Evolutionary conservation across 345 rosid species (phyloP).

Genomic region (Heritiera fomes): DNA sequence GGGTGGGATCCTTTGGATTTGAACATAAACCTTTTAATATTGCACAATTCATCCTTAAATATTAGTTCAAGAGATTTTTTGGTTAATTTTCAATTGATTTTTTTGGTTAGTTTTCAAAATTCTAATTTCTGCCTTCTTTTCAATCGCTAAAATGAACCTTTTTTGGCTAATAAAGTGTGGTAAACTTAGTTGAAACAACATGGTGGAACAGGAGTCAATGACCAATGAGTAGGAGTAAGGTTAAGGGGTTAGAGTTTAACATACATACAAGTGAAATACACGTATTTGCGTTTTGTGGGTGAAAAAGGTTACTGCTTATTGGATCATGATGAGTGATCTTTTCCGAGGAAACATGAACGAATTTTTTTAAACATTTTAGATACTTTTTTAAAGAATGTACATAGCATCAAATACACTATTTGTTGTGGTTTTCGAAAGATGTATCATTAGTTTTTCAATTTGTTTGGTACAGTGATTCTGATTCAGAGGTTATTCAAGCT

Average conservation of each 20-base stretch:
- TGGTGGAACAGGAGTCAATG: neutral
- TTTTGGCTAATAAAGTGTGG: neutral
- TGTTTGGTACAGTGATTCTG: conserved; percentile 29
- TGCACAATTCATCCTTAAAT: too few relatives aligned
- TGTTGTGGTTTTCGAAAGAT: neutral
- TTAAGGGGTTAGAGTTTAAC: neutral
- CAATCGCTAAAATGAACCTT: neutral
- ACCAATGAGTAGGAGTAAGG: neutral
- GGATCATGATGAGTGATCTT: too few relatives aligned
- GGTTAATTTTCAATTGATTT: neutral
- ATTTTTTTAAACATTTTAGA: neutral
- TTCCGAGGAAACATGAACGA: too few relatives aligned
- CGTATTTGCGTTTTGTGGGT: too few relatives aligned
- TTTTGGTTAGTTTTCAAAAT: neutral
- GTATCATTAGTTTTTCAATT: neutral
- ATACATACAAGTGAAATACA: too few relatives aligned
- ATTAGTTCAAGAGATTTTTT: too few relatives aligned
- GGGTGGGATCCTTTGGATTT: too few relatives aligned
- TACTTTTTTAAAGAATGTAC: too few relatives aligned
- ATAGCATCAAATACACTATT: neutral
- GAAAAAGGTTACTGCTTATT: too few relatives aligned
- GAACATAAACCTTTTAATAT: too few relatives aligned
- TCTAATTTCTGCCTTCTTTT: neutral
- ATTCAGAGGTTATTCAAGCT: conserved; percentile 44
- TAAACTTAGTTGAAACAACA: neutral